Percentiles rank a stretch among this genome's conserved stretches.
These are phyloP conservation scores for Trametes hirsuta DNA, from an alignment of 1,284 basidiomycete genomes.

Conservation along the genomic window DNA sequence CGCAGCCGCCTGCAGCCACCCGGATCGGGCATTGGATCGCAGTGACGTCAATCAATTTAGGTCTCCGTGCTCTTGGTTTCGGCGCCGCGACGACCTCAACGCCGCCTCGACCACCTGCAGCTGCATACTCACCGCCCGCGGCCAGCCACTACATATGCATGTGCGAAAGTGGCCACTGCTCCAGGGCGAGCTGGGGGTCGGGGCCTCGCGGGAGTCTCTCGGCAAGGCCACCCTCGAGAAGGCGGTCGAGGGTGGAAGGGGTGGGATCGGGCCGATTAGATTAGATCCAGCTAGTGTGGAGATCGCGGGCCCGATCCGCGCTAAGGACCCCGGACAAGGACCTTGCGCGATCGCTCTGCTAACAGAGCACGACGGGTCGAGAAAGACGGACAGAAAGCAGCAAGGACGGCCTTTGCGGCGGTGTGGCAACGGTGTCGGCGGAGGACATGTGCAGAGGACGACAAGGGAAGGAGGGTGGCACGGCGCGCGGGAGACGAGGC, in stretches of 20 bases:
- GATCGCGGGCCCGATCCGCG: constrained; percentile 9
- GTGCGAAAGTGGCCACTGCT: no score
- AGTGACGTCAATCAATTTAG: no score
- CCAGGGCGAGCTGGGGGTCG: no score
- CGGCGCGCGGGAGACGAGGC: constrained; percentile 15
- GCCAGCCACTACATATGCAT: no score
- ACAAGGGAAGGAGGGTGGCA: constrained; percentile 4
- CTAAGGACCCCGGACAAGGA: constrained; percentile 9
- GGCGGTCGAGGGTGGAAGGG: constrained; percentile 2
- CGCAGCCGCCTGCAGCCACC: no score
- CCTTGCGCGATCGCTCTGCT: not conserved
- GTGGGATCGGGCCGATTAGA: constrained; percentile 21
- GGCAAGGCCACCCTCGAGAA: constrained; percentile 15
- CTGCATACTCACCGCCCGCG: no score
- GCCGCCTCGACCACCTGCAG: no score
- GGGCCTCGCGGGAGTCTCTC: no score
- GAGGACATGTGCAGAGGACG: not conserved
- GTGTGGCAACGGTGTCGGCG: not conserved
- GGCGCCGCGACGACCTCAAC: no score
- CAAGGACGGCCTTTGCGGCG: not conserved
- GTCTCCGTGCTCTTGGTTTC: no score
- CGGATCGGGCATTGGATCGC: no score
- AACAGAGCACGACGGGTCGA: not conserved
- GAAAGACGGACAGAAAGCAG: not conserved
- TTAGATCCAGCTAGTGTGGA: constrained; percentile 15